These are phyloP conservation scores for Aspergillus neotritici DNA, from an alignment of 2,329 filamentous ascomycete species.

Conservation along the genomic window DNA sequence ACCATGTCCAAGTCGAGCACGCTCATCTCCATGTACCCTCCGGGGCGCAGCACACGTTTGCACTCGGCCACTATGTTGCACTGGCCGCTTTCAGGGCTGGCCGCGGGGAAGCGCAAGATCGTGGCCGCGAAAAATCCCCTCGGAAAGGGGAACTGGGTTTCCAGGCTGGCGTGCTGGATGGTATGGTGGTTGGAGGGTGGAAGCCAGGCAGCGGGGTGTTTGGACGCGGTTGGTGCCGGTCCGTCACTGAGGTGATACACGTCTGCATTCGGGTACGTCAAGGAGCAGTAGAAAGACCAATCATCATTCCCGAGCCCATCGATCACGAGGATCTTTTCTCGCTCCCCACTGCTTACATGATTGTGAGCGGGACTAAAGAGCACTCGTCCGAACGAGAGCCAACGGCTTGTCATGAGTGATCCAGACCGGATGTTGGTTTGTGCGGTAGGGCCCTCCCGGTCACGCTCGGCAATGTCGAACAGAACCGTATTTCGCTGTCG, in stretches of 20 bases:
- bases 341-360: conserved; percentile 36
- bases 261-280: conserved; percentile 43
- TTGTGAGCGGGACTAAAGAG: conserved; percentile 47
- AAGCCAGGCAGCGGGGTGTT: conserved; percentile 39
- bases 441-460: conserved; percentile 36
- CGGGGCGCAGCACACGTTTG: conserved; percentile 45
- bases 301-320: conserved; percentile 49
- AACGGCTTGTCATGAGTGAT: conserved; percentile 48
- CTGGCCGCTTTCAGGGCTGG: conserved; percentile 40
- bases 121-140: conserved; percentile 43
- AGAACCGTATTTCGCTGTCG: conserved; percentile 30
- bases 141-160: conserved; percentile 42
- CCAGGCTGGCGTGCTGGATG: conserved; percentile 38
- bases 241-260: conserved; percentile 41
- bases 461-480: conserved; percentile 39
- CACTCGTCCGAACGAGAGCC: conserved; percentile 47
- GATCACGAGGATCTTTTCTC: conserved; percentile 44
- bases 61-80: conserved; percentile 45
- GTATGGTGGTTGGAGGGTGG: conserved; percentile 41
- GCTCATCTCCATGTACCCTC: conserved; percentile 46
- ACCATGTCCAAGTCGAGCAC: conserved; percentile 47
- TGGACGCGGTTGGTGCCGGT: conserved; percentile 26
- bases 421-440: conserved; percentile 45
- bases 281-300: conserved; percentile 49
- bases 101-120: conserved; percentile 43